phyloP scores from a whole-genome alignment of 2,329 filamentous ascomycete genomes.

The Lachnellula cervina region DNA sequence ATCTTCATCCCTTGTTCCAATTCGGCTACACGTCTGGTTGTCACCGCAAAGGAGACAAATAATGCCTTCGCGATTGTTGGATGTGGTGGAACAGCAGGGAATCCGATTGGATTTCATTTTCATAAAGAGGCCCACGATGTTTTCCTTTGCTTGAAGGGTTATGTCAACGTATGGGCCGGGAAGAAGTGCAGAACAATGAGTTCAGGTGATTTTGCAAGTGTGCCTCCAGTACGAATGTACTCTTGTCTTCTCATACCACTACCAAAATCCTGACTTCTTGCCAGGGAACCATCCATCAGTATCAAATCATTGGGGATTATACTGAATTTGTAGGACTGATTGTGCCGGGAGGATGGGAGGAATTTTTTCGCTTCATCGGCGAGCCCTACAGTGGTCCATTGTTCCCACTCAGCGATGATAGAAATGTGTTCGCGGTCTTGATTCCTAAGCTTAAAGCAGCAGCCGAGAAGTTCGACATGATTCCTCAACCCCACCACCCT shows the following conservation, averaged over 20 bases:
- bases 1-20: no score
- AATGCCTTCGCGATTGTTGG: no score
- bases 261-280: constrained; percentile 3
- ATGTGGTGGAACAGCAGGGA: no score
- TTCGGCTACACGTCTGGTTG: no score
- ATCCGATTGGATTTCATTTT: constrained; percentile 54
- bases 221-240: constrained; percentile 43
- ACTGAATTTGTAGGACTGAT: constrained; percentile 51
- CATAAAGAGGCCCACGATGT: constrained; percentile 54
- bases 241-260: not conserved
- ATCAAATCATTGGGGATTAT: constrained; percentile 48
- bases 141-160: constrained; percentile 51
- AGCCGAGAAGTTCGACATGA: constrained; percentile 50
- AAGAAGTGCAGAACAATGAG: constrained; percentile 49
- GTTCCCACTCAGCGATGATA: constrained; percentile 47
- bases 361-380: constrained; percentile 55
- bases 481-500: constrained; percentile 45
- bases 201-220: constrained; percentile 53
- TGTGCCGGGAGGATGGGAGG: constrained; percentile 54
- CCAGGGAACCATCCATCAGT: constrained; percentile 49
- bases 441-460: constrained; percentile 53
- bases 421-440: constrained; percentile 45
- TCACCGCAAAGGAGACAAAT: no score
- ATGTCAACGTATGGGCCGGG: constrained; percentile 53
- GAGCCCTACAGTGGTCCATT: constrained; percentile 47